Evolutionary conservation across 371 early-diverging fungal genomes (phyloP).

Genomic region (Coemansia sp.): DNA sequence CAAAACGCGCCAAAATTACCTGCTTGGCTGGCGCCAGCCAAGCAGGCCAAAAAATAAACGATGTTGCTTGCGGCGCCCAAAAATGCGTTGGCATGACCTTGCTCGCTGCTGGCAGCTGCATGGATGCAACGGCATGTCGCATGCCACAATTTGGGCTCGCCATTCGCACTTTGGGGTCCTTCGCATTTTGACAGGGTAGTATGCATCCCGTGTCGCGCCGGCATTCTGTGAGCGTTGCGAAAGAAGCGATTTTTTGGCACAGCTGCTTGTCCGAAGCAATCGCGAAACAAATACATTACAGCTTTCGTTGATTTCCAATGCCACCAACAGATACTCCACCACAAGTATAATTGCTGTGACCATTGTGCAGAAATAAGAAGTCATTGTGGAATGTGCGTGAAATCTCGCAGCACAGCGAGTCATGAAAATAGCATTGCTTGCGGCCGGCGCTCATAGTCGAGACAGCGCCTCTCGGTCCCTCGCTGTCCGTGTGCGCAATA

Average conservation of each 20-base stretch:
- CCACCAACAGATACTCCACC: slow-evolving; percentile 39
- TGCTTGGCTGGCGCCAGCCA: not conserved
- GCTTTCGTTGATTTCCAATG: slow-evolving; percentile 47
- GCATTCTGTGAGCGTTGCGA: not conserved
- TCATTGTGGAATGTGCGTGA: not conserved
- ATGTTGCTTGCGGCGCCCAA: not conserved
- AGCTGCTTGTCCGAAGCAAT: slow-evolving; percentile 41
- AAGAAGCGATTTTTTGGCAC: not conserved
- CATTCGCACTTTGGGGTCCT: slow-evolving; percentile 2
- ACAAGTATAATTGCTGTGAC: slow-evolving; percentile 8
- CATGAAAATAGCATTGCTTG: too few relatives aligned
- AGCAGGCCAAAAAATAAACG: slow-evolving; percentile 2
- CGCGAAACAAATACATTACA: slow-evolving; percentile 41
- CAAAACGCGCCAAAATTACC: not conserved
- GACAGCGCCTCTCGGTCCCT: too few relatives aligned
- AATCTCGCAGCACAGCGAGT: not conserved
- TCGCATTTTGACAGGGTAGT: slow-evolving; percentile 7
- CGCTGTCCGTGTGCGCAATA: too few relatives aligned
- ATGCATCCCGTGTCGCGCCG: not conserved
- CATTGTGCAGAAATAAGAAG: slow-evolving; percentile 10
- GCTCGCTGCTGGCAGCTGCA: not conserved
- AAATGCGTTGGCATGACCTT: slow-evolving; percentile 5
- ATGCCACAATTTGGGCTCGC: slow-evolving; percentile 13
- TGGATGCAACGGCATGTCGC: slow-evolving; percentile 12
- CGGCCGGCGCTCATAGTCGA: too few relatives aligned